Evolutionary conservation across 129 eudicot species (phyloP), one percentile per base, ranked within the genome.

Genomic region (Escallonia herrerae): DNA sequence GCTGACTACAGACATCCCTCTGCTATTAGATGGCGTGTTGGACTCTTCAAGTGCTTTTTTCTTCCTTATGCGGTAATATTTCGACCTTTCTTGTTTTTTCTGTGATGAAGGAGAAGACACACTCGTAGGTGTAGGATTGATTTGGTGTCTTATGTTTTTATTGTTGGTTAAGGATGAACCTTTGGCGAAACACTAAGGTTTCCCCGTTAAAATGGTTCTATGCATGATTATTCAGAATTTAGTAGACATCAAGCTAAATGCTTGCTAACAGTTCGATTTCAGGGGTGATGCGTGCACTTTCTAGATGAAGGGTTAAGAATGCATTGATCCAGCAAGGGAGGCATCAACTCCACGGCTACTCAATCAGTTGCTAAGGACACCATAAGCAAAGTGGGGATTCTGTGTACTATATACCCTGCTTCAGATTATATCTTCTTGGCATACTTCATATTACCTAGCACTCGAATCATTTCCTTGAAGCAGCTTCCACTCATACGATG

Each of bases 11-110:
- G 51, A 51, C 33, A n/a, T 61, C 13, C 40, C 12, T 56, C 58
- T 49, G 68, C 46, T 10, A 55, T 41, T 37, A 15, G 50, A 9
- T 56, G 66, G 52, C 51, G 43, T 56, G 64, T 46, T 64, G 2
- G 56, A 38, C 65, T 47, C 58, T 8, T 46, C 64, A 72, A 52
- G 51, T 37, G 62, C 43, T 14, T 43, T 64, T 51, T 14, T 72
- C 52, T 45, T 40, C 56, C 45, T 47, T 15, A 56, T 22, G 37
- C 55, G 77, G 77, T 72, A 64, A 64, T 53, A n/a, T 33, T 51
- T 65, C 7, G 40, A 47, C 39, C 56, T 4, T 55, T 55, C 6
- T 3, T 55, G 7, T 5, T 7, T 4, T 6, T 55, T 15, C 4
- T 55, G 40, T 6, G 15, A 55, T 4, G 37, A 57, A 6, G 10